phyloP scores from a whole-genome alignment of 2,329 filamentous ascomycete species.

The Aspergillus candidus region DNA sequence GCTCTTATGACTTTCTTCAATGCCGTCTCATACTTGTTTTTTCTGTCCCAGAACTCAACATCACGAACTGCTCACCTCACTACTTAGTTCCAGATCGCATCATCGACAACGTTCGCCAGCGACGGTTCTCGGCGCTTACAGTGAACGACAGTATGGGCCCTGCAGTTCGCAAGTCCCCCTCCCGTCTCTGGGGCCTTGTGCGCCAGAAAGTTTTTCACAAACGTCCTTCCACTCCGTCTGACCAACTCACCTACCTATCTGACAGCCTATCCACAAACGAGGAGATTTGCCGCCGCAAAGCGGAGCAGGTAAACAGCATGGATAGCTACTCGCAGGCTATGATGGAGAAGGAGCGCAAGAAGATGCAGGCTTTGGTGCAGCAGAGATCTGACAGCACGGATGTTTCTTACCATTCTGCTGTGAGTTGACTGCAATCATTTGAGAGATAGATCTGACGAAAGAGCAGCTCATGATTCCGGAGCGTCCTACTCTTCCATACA shows the following conservation, averaged over 20 bases:
- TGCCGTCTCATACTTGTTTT: no score
- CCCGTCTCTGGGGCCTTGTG: constrained; percentile 13
- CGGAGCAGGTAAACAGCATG: constrained; percentile 17
- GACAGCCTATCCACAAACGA: no score
- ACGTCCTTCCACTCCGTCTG: constrained; percentile 4
- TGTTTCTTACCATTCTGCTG: constrained; percentile 16
- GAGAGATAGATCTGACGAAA: background rate
- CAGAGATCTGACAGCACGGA: constrained; percentile 14
- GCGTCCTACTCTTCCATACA: constrained; percentile 23
- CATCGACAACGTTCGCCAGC: no score
- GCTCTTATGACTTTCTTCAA: no score
- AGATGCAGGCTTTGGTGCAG: constrained; percentile 1
- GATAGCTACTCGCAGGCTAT: constrained; percentile 19
- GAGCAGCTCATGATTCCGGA: constrained; percentile 14
- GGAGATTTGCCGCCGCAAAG: no score
- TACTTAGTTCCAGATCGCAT: no score
- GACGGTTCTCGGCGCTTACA: no score
- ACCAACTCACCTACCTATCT: background rate
- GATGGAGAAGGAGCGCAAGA: constrained; percentile 9
- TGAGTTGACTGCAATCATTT: constrained; percentile 6
- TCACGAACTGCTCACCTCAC: no score
- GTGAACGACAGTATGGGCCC: background rate
- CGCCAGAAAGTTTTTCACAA: constrained; percentile 14
- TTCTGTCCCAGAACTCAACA: no score
- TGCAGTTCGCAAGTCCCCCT: constrained; percentile 8